These are phyloP conservation scores for Lactarius tabidus DNA, from an alignment of 768 basidiomycete species.

Conservation along the genomic window DNA sequence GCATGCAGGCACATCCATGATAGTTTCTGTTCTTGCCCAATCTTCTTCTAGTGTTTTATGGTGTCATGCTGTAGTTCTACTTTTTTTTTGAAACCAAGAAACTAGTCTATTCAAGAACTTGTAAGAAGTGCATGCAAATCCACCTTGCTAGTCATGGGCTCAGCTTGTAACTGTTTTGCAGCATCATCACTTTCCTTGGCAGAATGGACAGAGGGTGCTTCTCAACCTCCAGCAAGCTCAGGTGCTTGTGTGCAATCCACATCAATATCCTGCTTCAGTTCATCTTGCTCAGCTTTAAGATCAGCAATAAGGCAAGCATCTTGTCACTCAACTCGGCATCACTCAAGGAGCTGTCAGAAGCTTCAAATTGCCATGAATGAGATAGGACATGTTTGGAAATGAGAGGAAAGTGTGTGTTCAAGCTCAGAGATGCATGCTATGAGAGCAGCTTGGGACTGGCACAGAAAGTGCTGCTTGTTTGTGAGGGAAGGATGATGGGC, in stretches of 20 bases:
- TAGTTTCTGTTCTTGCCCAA: too few relatives aligned
- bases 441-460: slow-evolving; percentile 79
- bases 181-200: slow-evolving; percentile 29
- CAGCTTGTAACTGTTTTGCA: slow-evolving; percentile 25
- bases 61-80: too few relatives aligned
- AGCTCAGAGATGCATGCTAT: slow-evolving; percentile 78
- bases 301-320: slow-evolving; percentile 73
- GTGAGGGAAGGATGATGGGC: slow-evolving; percentile 25
- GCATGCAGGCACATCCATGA: too few relatives aligned
- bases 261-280: slow-evolving; percentile 82
- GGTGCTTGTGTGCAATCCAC: slow-evolving; percentile 77
- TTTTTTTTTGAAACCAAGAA: too few relatives aligned
- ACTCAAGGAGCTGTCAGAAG: slow-evolving; percentile 43
- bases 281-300: slow-evolving; percentile 84
- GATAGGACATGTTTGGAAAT: slow-evolving; percentile 35
- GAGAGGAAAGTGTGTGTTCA: slow-evolving; percentile 60
- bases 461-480: slow-evolving; percentile 81
- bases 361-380: slow-evolving; percentile 51
- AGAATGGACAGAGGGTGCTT: slow-evolving; percentile 50
- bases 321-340: slow-evolving; percentile 62
- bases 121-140: slow-evolving; percentile 41
- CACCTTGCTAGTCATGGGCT: slow-evolving; percentile 33
- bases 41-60: too few relatives aligned
- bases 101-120: too few relatives aligned
- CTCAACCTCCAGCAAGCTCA: slow-evolving; percentile 64